Conservation (phyloP, 345 rosid species). For the Iberis pinnata region DNA sequence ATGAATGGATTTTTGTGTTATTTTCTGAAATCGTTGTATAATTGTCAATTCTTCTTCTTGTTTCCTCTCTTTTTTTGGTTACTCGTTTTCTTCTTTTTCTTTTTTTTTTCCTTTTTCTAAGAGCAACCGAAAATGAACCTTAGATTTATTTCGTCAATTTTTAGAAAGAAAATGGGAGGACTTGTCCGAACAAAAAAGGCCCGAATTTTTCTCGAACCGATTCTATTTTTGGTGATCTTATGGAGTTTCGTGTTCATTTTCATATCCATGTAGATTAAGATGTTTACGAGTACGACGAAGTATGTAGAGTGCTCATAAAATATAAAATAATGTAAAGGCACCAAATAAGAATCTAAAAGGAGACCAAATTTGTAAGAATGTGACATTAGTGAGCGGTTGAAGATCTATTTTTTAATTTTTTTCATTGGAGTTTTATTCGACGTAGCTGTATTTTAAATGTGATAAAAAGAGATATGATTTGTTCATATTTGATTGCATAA, state of each 20-base stretch:
- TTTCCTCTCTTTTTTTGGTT: not conserved
- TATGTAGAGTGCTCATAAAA: no score
- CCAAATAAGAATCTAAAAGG: no score
- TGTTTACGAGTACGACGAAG: no score
- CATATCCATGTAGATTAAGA: not conserved
- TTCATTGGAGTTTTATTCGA: no score
- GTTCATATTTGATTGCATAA: no score
- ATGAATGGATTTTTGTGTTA: not conserved
- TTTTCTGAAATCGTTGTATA: constrained; percentile 4
- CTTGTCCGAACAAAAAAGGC: constrained; percentile 14
- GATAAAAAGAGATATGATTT: no score
- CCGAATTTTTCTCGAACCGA: constrained; percentile 13
- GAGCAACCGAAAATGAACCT: no score
- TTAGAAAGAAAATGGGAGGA: constrained; percentile 26
- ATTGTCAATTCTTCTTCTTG: not conserved
- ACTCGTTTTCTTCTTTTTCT: constrained; percentile 3
- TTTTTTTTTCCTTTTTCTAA: constrained; percentile 9
- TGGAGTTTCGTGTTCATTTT: constrained; percentile 4
- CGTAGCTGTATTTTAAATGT: no score
- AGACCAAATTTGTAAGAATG: no score
- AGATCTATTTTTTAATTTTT: no score
- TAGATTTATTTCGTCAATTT: constrained; percentile 19
- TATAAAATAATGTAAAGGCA: no score
- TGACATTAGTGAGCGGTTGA: no score
- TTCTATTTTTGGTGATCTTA: constrained; percentile 23